Evolutionary conservation across 371 early-diverging fungal genomes (phyloP), one percentile per base, ranked within the genome.

Genomic region (Rhizomucor miehei): DNA sequence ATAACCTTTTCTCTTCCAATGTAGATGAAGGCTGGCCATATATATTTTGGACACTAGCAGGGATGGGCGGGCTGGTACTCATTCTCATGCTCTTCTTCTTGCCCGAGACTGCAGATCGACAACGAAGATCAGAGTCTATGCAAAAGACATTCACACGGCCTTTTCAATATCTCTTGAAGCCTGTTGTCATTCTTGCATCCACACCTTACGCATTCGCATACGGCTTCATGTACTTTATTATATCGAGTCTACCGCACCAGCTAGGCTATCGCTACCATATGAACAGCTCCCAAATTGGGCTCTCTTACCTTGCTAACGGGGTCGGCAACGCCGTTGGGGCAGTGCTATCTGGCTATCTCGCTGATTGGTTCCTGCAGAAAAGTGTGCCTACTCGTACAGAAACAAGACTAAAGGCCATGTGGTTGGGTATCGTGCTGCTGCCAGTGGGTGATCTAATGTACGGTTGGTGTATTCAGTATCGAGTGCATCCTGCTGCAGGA

Each of bases 11-110:
- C n/a, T n/a, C n/a, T n/a, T n/a, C n/a, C n/a, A n/a, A n/a, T n/a
- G n/a, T n/a, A n/a, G n/a, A n/a, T n/a, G n/a, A n/a, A 3, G 79
- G 81, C 11, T 90, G 90, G 90, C 65, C 80, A 11, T 78, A 72
- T 56, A 84, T 84, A 25, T 88, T 88, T 59, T 87, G 85, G 79
- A 59, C 79, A 37, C 63, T 88, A 54, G 64, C 85, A 1, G 75
- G 67, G 16, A 66, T 84, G 65, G 82, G 86, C 23, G 79, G 69
- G 3, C 12, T 82, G 1, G 69, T 83, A 20, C 63, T 84, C 16
- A n/a, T 85, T 1, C 57, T 85, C n/a, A 75, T 82, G 35, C 25
- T 84, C 20, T 75, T 86, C 51, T 77, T 80, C 39, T 53, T 89
- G 50, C 88, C 89, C 6, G 91, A 90, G 51, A 89, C 89, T 0